These are phyloP conservation scores for Fragosphaeria purpurea DNA, from an alignment of 2,329 filamentous ascomycete species.

Conservation along the genomic window DNA sequence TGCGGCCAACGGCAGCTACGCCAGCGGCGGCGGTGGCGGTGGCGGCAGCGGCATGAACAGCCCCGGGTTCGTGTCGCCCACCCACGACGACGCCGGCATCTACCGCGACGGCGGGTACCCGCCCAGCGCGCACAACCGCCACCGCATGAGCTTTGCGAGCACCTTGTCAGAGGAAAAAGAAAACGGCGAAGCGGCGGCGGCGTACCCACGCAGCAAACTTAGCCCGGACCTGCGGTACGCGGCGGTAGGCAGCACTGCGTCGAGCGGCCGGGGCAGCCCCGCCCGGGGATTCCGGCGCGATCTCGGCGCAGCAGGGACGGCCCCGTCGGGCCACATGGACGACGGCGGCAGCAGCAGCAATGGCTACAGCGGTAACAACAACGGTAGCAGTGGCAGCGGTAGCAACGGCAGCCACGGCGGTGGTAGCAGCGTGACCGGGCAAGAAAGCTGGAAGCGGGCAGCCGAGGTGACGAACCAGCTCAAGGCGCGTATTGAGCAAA, in stretches of 20 bases:
- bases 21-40: background rate
- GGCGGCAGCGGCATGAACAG: constrained; percentile 15
- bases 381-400: constrained; percentile 4
- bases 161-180: constrained; percentile 68
- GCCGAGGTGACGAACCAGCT: constrained; percentile 96
- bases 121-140: constrained; percentile 26
- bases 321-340: constrained; percentile 10
- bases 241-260: constrained; percentile 31
- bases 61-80: constrained; percentile 37
- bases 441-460: constrained; percentile 93
- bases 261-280: constrained; percentile 50
- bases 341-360: constrained; percentile 8
- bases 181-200: constrained; percentile 41
- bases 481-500: constrained; percentile 95
- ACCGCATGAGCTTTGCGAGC: constrained; percentile 54
- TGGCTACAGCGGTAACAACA: background rate
- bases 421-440: constrained; percentile 29
- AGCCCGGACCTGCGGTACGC: constrained; percentile 45
- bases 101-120: constrained; percentile 42
- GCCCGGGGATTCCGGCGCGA: constrained; percentile 42
- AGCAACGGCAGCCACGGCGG: constrained; percentile 7
- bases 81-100: constrained; percentile 48
- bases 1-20: background rate
- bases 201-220: constrained; percentile 40
- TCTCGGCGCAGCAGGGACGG: background rate